Percentiles rank a stretch among this genome's conserved stretches.
phyloP scores from a whole-genome alignment of 1,139 yeast genomes.

The Zygosaccharomyces pseudobailii region DNA sequence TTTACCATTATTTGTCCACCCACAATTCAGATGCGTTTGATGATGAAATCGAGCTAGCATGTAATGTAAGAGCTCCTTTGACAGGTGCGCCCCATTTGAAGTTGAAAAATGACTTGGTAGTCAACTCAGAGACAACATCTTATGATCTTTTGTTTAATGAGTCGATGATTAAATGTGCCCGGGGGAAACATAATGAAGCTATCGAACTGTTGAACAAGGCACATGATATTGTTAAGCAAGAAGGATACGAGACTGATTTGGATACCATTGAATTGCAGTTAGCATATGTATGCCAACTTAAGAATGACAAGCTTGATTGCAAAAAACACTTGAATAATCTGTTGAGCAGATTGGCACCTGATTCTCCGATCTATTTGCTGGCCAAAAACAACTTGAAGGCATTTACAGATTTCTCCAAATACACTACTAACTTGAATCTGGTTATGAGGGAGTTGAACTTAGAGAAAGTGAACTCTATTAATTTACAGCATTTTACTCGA shows the following conservation, averaged over 20 bases:
- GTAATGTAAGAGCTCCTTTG: slow-evolving; percentile 33
- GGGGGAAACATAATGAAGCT: slow-evolving; percentile 42
- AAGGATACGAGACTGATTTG: slow-evolving; percentile 36
- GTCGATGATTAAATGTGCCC: slow-evolving; percentile 44
- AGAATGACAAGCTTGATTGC: slow-evolving; percentile 45
- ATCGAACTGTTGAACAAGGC: slow-evolving; percentile 50
- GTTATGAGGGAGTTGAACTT: slow-evolving; percentile 33
- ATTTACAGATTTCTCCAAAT: slow-evolving; percentile 24
- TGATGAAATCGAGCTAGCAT: slow-evolving; percentile 52
- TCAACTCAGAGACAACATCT: slow-evolving; percentile 26
- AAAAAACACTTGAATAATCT: slow-evolving; percentile 37
- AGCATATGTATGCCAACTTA: slow-evolving; percentile 56
- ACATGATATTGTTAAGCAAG: slow-evolving; percentile 32
- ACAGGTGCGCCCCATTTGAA: slow-evolving; percentile 14
- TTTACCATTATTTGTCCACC: slow-evolving; percentile 49
- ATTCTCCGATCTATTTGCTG: slow-evolving; percentile 30
- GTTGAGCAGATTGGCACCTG: slow-evolving; percentile 22
- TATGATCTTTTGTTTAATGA: slow-evolving; percentile 66
- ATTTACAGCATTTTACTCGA: slow-evolving; percentile 21
- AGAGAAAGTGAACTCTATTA: slow-evolving; percentile 22
- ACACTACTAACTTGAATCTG: slow-evolving; percentile 28
- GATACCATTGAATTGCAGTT: slow-evolving; percentile 50
- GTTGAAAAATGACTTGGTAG: neutral
- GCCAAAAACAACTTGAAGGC: slow-evolving; percentile 33
- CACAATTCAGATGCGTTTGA: slow-evolving; percentile 23